Evolutionary conservation across 208 protist species (phyloP).

Genomic region (Trypanosoma lewisi): DNA sequence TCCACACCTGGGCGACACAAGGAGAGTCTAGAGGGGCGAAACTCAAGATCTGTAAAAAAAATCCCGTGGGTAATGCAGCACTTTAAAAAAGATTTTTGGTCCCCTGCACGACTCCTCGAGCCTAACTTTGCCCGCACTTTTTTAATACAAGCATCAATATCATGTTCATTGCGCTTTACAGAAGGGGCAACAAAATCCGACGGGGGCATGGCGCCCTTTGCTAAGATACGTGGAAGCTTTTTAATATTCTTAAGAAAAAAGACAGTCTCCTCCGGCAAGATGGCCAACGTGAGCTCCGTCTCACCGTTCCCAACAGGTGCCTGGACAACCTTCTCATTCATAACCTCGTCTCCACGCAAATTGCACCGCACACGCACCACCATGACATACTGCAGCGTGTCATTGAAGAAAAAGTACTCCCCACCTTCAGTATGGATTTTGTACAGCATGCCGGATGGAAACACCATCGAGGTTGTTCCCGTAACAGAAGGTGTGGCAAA

Average conservation of each 20-base stretch:
- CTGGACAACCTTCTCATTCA: constrained; percentile 30
- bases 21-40: constrained; percentile 9
- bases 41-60: constrained; percentile 16
- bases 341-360: constrained; percentile 28
- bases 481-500: constrained; percentile 34
- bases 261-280: constrained; percentile 22
- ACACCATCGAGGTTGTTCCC: constrained; percentile 32
- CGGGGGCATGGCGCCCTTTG: constrained; percentile 40
- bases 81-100: constrained; percentile 26
- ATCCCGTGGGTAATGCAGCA: constrained; percentile 10
- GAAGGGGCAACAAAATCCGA: constrained; percentile 41
- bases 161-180: constrained; percentile 31
- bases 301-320: constrained; percentile 3
- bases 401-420: constrained; percentile 29
- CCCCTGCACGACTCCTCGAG: constrained; percentile 32
- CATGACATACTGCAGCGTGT: constrained; percentile 33
- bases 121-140: constrained; percentile 30
- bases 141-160: constrained; percentile 30
- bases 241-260: constrained; percentile 38
- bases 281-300: constrained; percentile 14
- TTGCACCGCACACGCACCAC: constrained; percentile 4
- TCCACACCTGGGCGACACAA: constrained; percentile 18
- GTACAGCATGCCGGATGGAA: constrained; percentile 48
- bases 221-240: constrained; percentile 31
- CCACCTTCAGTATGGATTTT: constrained; percentile 35